Conservation (phyloP, 1,284 basidiomycete genomes). For the Heliocybe sulcata region DNA sequence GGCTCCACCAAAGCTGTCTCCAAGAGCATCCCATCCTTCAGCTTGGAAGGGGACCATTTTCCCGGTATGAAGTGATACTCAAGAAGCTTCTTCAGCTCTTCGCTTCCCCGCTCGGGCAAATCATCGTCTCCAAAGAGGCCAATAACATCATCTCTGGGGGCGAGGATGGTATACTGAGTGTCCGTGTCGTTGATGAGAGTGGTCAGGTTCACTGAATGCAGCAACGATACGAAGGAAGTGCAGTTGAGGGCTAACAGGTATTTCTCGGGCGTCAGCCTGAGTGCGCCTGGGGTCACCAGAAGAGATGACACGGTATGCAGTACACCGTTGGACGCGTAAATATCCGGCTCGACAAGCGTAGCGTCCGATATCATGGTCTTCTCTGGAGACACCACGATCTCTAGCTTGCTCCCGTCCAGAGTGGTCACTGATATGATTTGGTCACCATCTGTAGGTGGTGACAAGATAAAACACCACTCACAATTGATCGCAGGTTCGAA, state of each 20-base stretch:
- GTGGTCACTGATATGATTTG: constrained; percentile 48
- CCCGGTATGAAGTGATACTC: constrained; percentile 88
- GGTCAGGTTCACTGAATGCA: constrained; percentile 78
- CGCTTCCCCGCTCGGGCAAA: constrained; percentile 58
- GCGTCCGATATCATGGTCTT: constrained; percentile 62
- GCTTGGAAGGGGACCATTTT: constrained; percentile 58
- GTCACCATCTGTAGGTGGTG: neutral
- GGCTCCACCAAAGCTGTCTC: constrained; percentile 71
- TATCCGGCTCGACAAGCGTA: constrained; percentile 62
- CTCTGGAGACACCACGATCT: constrained; percentile 45
- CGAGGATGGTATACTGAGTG: constrained; percentile 74
- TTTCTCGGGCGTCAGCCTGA: constrained; percentile 89
- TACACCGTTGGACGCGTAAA: constrained; percentile 93
- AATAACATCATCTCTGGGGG: constrained; percentile 85
- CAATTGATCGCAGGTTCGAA: constrained; percentile 48
- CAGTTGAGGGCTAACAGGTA: constrained; percentile 87
- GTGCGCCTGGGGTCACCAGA: constrained; percentile 69
- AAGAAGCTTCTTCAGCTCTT: constrained; percentile 59
- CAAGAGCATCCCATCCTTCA: constrained; percentile 70
- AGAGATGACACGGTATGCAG: constrained; percentile 85
- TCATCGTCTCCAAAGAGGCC: constrained; percentile 42
- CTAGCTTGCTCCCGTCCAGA: constrained; percentile 59
- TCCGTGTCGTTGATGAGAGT: constrained; percentile 75
- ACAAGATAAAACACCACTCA: constrained; percentile 27
- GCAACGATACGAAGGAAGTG: constrained; percentile 81